Evolutionary conservation across 768 basidiomycete species (phyloP).

Genomic region (Mycena galopus): DNA sequence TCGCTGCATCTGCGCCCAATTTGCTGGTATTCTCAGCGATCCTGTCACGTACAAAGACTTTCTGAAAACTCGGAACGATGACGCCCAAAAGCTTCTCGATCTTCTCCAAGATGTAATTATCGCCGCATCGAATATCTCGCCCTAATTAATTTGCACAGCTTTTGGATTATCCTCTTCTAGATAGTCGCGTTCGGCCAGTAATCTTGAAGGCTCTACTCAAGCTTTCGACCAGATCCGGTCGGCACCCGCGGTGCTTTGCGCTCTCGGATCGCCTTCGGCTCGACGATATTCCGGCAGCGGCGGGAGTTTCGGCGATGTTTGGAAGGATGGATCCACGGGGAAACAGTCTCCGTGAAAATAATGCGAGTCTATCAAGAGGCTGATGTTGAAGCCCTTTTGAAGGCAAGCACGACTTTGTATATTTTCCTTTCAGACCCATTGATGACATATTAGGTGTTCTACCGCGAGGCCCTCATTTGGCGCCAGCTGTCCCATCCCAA

Average conservation of each 20-base stretch:
- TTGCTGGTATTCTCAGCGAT: constrained; percentile 16
- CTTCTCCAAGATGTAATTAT: constrained; percentile 37
- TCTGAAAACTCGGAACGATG: constrained; percentile 15
- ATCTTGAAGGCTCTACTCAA: constrained; percentile 31
- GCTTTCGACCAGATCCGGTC: constrained; percentile 20
- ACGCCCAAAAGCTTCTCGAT: constrained; percentile 38
- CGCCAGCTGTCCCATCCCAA: constrained; percentile 48
- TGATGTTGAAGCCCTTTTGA: constrained; percentile 27
- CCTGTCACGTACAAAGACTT: constrained; percentile 12
- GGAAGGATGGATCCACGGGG: constrained; percentile 28
- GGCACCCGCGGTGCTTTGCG: constrained; percentile 29
- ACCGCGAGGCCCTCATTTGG: constrained; percentile 42
- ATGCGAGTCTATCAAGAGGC: constrained; percentile 34
- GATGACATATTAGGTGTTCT: constrained; percentile 31
- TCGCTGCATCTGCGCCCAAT: constrained; percentile 30
- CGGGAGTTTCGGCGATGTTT: constrained; percentile 35
- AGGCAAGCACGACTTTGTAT: not conserved
- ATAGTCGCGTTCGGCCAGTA: constrained; percentile 27
- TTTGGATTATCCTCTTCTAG: constrained; percentile 33
- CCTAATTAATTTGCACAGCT: constrained; percentile 16
- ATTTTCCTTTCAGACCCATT: not conserved
- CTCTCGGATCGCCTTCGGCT: constrained; percentile 30
- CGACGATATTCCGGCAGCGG: constrained; percentile 10
- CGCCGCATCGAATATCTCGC: not conserved
- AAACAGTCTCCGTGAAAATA: constrained; percentile 32